These are phyloP conservation scores for Phytophthora sp. DNA, from an alignment of 352 stramenopile species.

Conservation along the genomic window DNA sequence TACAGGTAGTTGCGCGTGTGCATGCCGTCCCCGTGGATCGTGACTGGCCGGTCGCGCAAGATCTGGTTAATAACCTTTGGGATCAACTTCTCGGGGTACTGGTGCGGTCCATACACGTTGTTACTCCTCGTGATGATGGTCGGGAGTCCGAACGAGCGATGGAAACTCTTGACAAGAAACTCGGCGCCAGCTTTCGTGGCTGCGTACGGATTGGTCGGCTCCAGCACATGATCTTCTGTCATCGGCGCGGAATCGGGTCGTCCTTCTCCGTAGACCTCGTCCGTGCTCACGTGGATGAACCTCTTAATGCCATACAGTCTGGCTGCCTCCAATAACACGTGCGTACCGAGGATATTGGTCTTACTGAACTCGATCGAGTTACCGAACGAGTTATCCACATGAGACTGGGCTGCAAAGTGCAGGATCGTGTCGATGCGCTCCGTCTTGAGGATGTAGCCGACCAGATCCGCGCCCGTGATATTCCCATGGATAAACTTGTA, in stretches of 20 bases:
- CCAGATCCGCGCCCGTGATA: slow-evolving; percentile 94
- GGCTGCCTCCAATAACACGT: slow-evolving; percentile 97
- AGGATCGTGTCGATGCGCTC: slow-evolving; percentile 98
- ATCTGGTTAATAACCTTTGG: slow-evolving; percentile 99
- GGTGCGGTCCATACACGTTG: slow-evolving; percentile 98
- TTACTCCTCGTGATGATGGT: slow-evolving; percentile 98
- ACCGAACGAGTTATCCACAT: slow-evolving; percentile 98
- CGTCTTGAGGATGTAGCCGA: slow-evolving; percentile 94
- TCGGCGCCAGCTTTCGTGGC: slow-evolving; percentile 98
- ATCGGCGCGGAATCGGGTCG: slow-evolving; percentile 91
- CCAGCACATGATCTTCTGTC: slow-evolving; percentile 94
- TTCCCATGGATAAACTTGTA: slow-evolving; percentile 99
- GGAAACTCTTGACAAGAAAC: slow-evolving; percentile 96
- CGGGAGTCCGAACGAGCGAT: slow-evolving; percentile 94
- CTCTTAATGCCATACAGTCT: slow-evolving; percentile 90
- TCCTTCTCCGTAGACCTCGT: slow-evolving; percentile 99
- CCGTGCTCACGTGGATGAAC: slow-evolving; percentile 98
- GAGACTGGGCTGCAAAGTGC: slow-evolving; percentile 98
- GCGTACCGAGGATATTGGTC: slow-evolving; percentile 98
- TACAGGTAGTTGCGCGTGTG: slow-evolving; percentile 98
- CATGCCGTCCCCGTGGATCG: slow-evolving; percentile 95
- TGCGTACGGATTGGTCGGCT: slow-evolving; percentile 98
- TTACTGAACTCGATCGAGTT: slow-evolving; percentile 98
- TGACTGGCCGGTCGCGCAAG: slow-evolving; percentile 87
- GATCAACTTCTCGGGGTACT: slow-evolving; percentile 99